Evolutionary conservation across 2,329 filamentous ascomycete genomes (phyloP).

Genomic region (Penicillium oxalicum): DNA sequence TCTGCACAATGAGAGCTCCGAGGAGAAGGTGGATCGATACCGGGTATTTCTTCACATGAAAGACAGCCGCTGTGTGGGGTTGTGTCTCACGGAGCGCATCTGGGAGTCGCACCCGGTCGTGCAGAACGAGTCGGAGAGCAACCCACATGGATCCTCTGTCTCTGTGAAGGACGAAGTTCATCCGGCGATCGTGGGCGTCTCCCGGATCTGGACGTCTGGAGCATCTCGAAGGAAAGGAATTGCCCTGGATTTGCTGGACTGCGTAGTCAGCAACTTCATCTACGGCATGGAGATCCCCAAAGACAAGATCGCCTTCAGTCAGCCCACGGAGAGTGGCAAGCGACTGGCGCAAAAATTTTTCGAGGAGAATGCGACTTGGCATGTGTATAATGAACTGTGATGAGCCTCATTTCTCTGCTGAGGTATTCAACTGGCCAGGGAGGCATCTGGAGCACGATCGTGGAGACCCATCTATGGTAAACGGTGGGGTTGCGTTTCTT

Average conservation of each 20-base stretch:
- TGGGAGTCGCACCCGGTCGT: slow-evolving; percentile 49
- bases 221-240: slow-evolving; percentile 53
- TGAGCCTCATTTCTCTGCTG: background rate
- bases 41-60: slow-evolving; percentile 58
- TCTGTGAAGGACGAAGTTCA: slow-evolving; percentile 40
- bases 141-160: slow-evolving; percentile 37
- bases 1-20: slow-evolving; percentile 26
- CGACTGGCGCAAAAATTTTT: slow-evolving; percentile 55
- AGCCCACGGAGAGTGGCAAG: slow-evolving; percentile 58
- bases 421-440: background rate
- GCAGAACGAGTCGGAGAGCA: slow-evolving; percentile 16
- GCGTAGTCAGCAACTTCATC: slow-evolving; percentile 50
- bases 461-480: background rate
- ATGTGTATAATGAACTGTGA: slow-evolving; percentile 50
- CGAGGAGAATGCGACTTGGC: slow-evolving; percentile 51
- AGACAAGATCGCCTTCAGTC: slow-evolving; percentile 56
- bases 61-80: slow-evolving; percentile 56
- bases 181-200: slow-evolving; percentile 54
- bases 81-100: slow-evolving; percentile 58
- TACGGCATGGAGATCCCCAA: slow-evolving; percentile 52
- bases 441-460: background rate
- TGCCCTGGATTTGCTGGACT: slow-evolving; percentile 53
- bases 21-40: slow-evolving; percentile 46
- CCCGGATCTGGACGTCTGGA: slow-evolving; percentile 59
- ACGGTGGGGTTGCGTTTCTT: background rate